Evolutionary conservation across 176 grass and related monocot genomes (phyloP).

Genomic region (Tillandsia leiboldiana): DNA sequence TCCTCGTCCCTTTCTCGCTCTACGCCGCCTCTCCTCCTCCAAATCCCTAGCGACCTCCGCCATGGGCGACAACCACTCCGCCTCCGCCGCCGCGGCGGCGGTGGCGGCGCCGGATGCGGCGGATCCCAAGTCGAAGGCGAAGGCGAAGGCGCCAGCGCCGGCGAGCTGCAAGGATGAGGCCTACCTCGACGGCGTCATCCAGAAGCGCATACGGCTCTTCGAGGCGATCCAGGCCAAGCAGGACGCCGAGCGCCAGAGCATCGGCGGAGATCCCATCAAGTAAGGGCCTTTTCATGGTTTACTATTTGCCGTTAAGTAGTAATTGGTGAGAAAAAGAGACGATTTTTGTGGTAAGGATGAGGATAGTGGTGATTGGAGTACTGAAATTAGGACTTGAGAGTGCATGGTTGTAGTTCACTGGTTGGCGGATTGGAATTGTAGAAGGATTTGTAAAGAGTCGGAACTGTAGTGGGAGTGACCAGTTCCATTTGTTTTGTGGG

Average conservation of each 20-base stretch:
- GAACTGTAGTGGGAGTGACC: no score
- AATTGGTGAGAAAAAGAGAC: neutral
- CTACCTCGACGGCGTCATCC: constrained; percentile 53
- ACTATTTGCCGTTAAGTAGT: neutral
- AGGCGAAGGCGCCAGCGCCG: constrained; percentile 16
- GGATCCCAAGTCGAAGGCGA: constrained; percentile 11
- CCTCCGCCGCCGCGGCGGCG: constrained; percentile 8
- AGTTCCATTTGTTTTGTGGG: no score
- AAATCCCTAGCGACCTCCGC: constrained; percentile 8
- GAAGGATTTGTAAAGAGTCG: no score
- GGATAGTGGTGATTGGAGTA: neutral
- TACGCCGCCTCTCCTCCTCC: constrained; percentile 1
- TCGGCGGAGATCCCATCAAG: constrained; percentile 69
- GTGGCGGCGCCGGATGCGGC: neutral
- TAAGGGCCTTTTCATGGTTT: constrained; percentile 6
- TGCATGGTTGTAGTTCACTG: no score
- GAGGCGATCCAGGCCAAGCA: constrained; percentile 52
- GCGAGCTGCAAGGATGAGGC: constrained; percentile 29
- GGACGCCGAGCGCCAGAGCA: constrained; percentile 42
- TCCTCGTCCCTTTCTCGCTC: neutral
- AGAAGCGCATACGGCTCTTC: constrained; percentile 55
- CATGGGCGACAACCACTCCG: constrained; percentile 32
- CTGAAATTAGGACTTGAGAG: no score
- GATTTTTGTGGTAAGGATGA: neutral
- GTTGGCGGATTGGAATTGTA: no score